Evolutionary conservation across 1,284 basidiomycete species (phyloP), one percentile per base, ranked within the genome.

Genomic region (Cutaneotrichosporon cutaneum): DNA sequence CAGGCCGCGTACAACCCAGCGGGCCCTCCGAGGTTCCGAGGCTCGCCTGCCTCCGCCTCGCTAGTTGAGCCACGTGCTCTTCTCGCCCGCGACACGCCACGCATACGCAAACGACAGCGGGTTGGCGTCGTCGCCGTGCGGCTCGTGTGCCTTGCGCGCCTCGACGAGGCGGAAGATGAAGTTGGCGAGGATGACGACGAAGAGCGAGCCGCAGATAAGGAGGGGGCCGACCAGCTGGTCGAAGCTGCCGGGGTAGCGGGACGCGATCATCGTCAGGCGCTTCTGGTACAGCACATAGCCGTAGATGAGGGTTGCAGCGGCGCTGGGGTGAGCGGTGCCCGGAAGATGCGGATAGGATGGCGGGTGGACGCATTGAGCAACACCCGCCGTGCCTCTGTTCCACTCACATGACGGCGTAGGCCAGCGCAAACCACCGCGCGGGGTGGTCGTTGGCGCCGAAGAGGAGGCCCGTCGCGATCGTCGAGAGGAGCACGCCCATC

Each of bases 241-340:
- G 73, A 97, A 96, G 72, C 90, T 87, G 3, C 92, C 91, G n/a
- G 92, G 88, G 80, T 94, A 90, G 56, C 93, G 85, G 65, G 88
- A 87, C 32, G 90, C 89, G 70, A 99, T 98, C 85, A 94, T 88
- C 51, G 89, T 90, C 58, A 98, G 87, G 53, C 95, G 87, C 66
- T 88, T 85, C 76, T 97, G 92, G 78, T 95, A 97, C 61, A 95
- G 82, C 9, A 81, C 82, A 78, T 91, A 94, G 0, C 90, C 93
- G 80, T 98, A 98, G 4, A 92, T 76, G 53, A 80, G 65, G 18
- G 77, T 70, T 0, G 66, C 74, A 9, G 74, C 73, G 16, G 80
- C 78, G 48, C 79, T 81, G 65, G 27, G 14, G 24, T 53, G 26
- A 50, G 51, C 54, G 1, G 24, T 22, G 30, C n/a, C n/a, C n/a